Evolutionary conservation across 495 filamentous ascomycete genomes (phyloP), one percentile per base, ranked within the genome.

Genomic region (Hypoxylon lienhwacheense): DNA sequence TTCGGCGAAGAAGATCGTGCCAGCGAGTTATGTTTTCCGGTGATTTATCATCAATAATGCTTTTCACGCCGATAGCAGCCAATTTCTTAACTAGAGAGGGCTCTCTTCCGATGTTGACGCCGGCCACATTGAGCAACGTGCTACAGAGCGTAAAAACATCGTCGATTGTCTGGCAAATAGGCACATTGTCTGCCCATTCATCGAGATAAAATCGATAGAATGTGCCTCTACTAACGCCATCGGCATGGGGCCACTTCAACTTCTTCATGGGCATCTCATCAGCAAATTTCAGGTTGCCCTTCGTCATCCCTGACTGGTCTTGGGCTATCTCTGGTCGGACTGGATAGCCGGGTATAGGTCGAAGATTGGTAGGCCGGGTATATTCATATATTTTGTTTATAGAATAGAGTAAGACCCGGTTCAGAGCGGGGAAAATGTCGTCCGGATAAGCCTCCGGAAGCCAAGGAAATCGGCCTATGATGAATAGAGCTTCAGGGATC

Each of bases 121-220:
- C 91, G 0, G 89, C 84, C 17, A 90, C 73, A 53, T 92, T 91
- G 15, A 96, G 74, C 19, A 99, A 77, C 0, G 91, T 90, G 34
- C 84, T 82, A 70, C 89, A 95, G 7, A 99, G 81, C 2, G 82
- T 80, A 62, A 97, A 93, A 2, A 99, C 77, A 63, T 99, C 93
- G 57, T 96, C 90, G 4, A 95, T 81, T 2, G 76, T 86, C 65
- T 95, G 91, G 63, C 93, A 97, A 7, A 95, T 71, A 1, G 95
- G 95, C 21, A 97, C 77, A 55, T 90, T 92, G 55, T 97, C 92
- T 7, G 86, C 78, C 95, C 95, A 99, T 46, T 97, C 91, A 50
- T 97, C 92, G 85, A 90, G 96, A 70, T 97, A 99, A 67, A 95
- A 97, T 19, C 87, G 80, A 64, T 95, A 96, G 37, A 84, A 81